Evolutionary conservation across 2,329 filamentous ascomycete species (phyloP), one percentile per base, ranked within the genome.

Genomic region (Periglandula ipomoeae): DNA sequence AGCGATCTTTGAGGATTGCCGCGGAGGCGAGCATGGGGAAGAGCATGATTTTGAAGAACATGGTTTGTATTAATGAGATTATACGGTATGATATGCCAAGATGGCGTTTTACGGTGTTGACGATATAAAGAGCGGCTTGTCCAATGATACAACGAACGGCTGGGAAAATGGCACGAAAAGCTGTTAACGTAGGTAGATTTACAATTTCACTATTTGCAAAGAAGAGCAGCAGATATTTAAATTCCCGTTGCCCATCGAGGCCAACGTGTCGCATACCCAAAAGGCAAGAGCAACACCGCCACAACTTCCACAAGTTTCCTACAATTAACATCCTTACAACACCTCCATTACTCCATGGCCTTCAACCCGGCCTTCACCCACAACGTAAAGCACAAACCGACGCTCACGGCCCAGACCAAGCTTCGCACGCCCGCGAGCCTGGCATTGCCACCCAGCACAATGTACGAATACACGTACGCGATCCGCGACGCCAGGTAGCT

Each of bases 391-490:
- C 64, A 63, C 15, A 66, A 46, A 5, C 49, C 58, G 8, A 70
- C 44, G 20, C 71, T 62, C 2, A 53, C 48, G 2, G 55, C 44
- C 71, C 71, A 76, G 15, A 59, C 48, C 2, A 68, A 11, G 48
- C 62, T 69, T 45, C 74, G 61, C 38, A 73, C 10, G 2, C 55
- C 55, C 6, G 66, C 64, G 20, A 68, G 51, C 47, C 58, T 61
- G 46, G 61, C 61, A 52, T 73, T 68, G 13, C 66, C 66, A 54
- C 71, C 68, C 42, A 75, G 56, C 46, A 59, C 58, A 44, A 76
- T 55, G 53, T 76, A 77, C 30, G 64, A 54, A 51, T 65, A 52
- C 60, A 70, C 68, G 61, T 70, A 76, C 38, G 57, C 54, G 22
- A 61, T 50, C 17, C 73, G 68, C 53, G 61, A 61, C 30, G 52